phyloP scores from a whole-genome alignment of 2,329 filamentous ascomycete species.

The Hawksworthiomyces lignivorus region DNA sequence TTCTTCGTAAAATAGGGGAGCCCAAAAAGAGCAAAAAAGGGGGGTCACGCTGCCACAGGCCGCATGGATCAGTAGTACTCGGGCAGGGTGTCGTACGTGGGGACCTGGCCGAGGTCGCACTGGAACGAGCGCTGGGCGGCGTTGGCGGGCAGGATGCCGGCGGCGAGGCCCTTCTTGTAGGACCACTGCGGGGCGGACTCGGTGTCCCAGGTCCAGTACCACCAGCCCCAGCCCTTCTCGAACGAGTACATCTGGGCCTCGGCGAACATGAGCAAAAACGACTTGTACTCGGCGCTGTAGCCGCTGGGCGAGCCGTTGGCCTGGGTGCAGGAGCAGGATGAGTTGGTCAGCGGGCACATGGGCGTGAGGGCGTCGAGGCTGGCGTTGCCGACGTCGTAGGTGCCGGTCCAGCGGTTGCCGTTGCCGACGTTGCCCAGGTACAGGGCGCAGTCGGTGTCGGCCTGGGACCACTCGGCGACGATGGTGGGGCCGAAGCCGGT shows the following conservation, averaged over 20 bases:
- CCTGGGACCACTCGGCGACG: slow-evolving; percentile 95
- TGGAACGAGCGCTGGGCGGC: slow-evolving; percentile 65
- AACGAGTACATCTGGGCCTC: slow-evolving; percentile 95
- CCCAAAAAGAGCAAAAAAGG: too few species aligned
- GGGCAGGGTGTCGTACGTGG: slow-evolving; percentile 43
- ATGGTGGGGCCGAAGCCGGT: slow-evolving; percentile 89
- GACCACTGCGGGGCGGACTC: slow-evolving; percentile 74
- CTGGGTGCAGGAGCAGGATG: slow-evolving; percentile 60
- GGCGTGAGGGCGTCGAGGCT: slow-evolving; percentile 58
- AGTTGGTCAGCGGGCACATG: slow-evolving; percentile 62
- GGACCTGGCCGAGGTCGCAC: slow-evolving; percentile 48
- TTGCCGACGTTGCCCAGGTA: slow-evolving; percentile 84
- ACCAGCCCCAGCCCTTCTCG: slow-evolving; percentile 93
- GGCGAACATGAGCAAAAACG: slow-evolving; percentile 81
- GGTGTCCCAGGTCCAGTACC: slow-evolving; percentile 96
- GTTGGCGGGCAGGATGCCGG: slow-evolving; percentile 71
- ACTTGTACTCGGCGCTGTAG: slow-evolving; percentile 71
- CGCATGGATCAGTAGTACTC: slow-evolving; percentile 48
- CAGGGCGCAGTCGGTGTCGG: slow-evolving; percentile 86
- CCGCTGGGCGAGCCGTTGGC: slow-evolving; percentile 66
- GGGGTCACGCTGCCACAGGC: too few species aligned
- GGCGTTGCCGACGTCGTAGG: slow-evolving; percentile 60
- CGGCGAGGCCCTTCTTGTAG: slow-evolving; percentile 70
- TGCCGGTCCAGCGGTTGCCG: slow-evolving; percentile 89
- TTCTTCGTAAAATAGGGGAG: too few species aligned